Evolutionary conservation across 768 basidiomycete genomes (phyloP).

Genomic region (Pholiota conissans): DNA sequence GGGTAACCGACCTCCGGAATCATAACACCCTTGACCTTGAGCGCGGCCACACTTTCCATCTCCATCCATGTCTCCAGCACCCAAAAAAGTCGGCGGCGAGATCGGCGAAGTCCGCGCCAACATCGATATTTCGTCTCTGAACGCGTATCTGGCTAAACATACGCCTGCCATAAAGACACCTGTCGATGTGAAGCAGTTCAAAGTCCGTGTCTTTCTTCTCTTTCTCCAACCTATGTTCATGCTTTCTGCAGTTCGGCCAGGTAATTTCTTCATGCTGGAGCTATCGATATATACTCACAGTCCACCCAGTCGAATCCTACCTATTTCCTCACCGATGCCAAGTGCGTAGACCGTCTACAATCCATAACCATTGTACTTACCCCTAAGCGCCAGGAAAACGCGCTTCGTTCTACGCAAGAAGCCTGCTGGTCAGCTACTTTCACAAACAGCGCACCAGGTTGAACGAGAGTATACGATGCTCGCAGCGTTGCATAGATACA

Average conservation of each 20-base stretch:
- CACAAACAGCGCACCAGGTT: slow-evolving; percentile 91
- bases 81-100: slow-evolving; percentile 65
- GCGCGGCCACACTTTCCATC: not conserved
- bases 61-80: slow-evolving; percentile 22
- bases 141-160: slow-evolving; percentile 59
- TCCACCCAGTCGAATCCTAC: slow-evolving; percentile 85
- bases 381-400: slow-evolving; percentile 35
- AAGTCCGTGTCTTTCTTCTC: slow-evolving; percentile 45
- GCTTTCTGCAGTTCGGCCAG: slow-evolving; percentile 72
- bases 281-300: not conserved
- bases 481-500: slow-evolving; percentile 73
- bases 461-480: slow-evolving; percentile 91
- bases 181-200: slow-evolving; percentile 88
- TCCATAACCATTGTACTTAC: not conserved
- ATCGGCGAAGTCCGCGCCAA: slow-evolving; percentile 71
- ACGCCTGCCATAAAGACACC: slow-evolving; percentile 60
- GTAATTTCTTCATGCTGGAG: slow-evolving; percentile 37
- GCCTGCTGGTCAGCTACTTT: slow-evolving; percentile 84
- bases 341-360: slow-evolving; percentile 36
- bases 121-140: slow-evolving; percentile 65
- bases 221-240: not conserved
- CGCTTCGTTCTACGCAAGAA: slow-evolving; percentile 92
- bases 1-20: slow-evolving; percentile 5
- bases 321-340: slow-evolving; percentile 84
- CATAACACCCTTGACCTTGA: not conserved